Conservation (phyloP, 495 filamentous ascomycete species). For the Aspergillus nidulans region DNA sequence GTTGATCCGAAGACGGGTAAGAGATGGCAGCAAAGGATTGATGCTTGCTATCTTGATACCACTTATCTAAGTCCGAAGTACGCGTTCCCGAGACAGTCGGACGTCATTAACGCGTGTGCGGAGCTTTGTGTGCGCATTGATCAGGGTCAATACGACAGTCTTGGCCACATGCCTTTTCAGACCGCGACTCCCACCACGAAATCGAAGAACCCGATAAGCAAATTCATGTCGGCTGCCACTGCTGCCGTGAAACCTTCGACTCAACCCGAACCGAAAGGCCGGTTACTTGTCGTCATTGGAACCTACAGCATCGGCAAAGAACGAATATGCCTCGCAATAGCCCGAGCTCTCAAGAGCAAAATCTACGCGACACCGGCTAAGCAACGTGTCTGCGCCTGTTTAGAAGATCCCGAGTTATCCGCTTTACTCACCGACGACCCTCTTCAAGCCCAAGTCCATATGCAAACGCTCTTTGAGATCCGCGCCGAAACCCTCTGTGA, state of each 20-base stretch:
- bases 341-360: slow-evolving; percentile 77
- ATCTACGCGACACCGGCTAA: slow-evolving; percentile 85
- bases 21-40: slow-evolving; percentile 75
- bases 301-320: slow-evolving; percentile 99
- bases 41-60: slow-evolving; percentile 94
- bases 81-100: slow-evolving; percentile 82
- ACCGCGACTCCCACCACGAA: slow-evolving; percentile 47
- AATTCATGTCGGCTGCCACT: slow-evolving; percentile 47
- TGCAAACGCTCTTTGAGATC: slow-evolving; percentile 93
- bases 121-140: slow-evolving; percentile 77
- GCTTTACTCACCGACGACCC: slow-evolving; percentile 74
- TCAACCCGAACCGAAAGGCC: slow-evolving; percentile 36
- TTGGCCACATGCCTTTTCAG: slow-evolving; percentile 5
- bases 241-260: slow-evolving; percentile 8
- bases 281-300: slow-evolving; percentile 86
- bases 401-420: slow-evolving; percentile 80
- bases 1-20: slow-evolving; percentile 64
- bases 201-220: slow-evolving; percentile 44
- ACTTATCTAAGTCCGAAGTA: slow-evolving; percentile 96
- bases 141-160: slow-evolving; percentile 45
- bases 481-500: slow-evolving; percentile 80
- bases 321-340: slow-evolving; percentile 88
- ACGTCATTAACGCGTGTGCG: slow-evolving; percentile 81
- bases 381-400: slow-evolving; percentile 72
- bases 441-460: slow-evolving; percentile 86